Evolutionary conservation across 139 green algal genomes (phyloP).

Genomic region (Closterium sp.): DNA sequence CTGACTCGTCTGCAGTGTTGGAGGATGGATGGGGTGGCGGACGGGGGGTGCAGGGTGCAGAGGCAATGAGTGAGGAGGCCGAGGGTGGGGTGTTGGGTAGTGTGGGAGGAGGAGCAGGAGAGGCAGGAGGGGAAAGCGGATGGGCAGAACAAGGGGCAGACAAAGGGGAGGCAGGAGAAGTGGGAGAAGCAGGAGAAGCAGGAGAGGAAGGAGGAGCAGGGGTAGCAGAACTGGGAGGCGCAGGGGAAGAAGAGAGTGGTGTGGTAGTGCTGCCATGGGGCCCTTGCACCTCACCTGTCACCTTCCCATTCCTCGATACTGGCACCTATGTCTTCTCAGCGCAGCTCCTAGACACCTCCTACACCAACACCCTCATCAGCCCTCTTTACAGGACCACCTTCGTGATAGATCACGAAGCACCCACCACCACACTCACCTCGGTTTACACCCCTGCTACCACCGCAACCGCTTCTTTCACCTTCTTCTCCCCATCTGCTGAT

Average conservation of each 20-base stretch:
- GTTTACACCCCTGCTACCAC: neutral
- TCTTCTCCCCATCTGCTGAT: slow-evolving; percentile 4
- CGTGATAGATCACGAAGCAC: slow-evolving; percentile 1
- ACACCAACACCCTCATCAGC: slow-evolving; percentile 8
- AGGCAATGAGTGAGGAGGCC: neutral
- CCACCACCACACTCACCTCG: slow-evolving; percentile 8
- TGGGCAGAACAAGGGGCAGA: too few species aligned
- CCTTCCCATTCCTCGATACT: neutral
- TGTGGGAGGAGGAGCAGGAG: neutral
- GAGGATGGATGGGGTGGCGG: too few species aligned
- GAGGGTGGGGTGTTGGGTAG: neutral
- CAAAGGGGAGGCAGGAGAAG: neutral
- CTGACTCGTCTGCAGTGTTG: too few species aligned
- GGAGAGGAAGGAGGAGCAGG: neutral
- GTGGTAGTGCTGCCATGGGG: neutral
- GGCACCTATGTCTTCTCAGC: slow-evolving; percentile 23
- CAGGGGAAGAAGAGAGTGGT: neutral
- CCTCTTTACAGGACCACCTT: slow-evolving; percentile 8
- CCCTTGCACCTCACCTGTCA: neutral
- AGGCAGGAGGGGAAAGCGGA: neutral
- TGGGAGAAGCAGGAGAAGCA: neutral
- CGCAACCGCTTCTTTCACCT: slow-evolving; percentile 22
- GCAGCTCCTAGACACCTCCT: neutral
- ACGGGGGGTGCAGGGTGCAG: too few species aligned
- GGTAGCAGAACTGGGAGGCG: neutral